Base-by-base conservation (phyloP, 2,329 filamentous ascomycete genomes). In the Fonsecaea multimorphosa region DNA sequence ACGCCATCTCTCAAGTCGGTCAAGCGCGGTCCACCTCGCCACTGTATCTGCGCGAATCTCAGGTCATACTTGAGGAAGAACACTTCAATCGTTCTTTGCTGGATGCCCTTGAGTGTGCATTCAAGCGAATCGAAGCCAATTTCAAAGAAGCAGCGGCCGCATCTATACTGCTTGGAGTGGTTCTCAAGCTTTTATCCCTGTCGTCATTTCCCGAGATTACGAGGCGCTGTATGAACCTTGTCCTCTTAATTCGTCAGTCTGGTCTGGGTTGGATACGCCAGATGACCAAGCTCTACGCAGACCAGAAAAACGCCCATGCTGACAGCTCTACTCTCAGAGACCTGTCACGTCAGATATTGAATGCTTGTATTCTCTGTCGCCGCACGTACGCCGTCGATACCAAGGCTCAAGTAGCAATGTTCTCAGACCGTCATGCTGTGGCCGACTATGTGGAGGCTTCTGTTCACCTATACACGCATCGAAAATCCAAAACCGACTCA, bases 1-100 rank as follows among this genome's bases (percentile, higher is more conserved):
- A 89, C 66, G 76, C 79, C 0, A 76, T 80, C 9, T 78, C 80
- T 66, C 82, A 87, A 73, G 78, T 78, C 1, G 83, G 86, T 0
- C 77, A 29, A 79, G 1, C 44, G 69, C 0, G 64, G 44, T 0
- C 12, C 49, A 4, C 19, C 59, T 6, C 38, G 16, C 11, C 54
- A 38, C 14, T 22, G 14, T 55, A 61, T 52, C 58, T 60, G 61
- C 66, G 66, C 55, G 75, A 72, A 53, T 46, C 55, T 2, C 75
- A 78, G 66, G 16, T 40, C 1, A 66, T 75, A 36, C 64, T 78
- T 14, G 53, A 65, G 6, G 69, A 76, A 2, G 16, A 59, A 1
- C 49, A 27, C 1, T 78, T 77, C 64, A 64, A 74, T 1, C 2
- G 19, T 0, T 22, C 61, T 2, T 69, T 85, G 1, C 55, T 84